Evolutionary conservation across 2,329 filamentous ascomycete species (phyloP).

Genomic region (Cadophora luteo-olivacea): DNA sequence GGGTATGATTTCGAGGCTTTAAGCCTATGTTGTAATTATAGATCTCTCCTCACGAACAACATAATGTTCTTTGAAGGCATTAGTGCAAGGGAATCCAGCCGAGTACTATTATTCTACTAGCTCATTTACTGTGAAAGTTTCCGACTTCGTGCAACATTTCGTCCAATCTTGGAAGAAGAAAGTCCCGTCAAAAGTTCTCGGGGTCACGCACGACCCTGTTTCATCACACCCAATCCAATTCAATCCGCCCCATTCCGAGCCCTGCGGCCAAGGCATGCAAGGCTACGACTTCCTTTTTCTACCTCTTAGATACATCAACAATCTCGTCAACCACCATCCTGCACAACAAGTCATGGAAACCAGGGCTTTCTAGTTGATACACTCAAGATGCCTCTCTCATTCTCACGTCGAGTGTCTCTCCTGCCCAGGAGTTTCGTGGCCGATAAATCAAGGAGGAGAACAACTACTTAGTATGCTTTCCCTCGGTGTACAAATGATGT

Average conservation of each 20-base stretch:
- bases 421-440: constrained; percentile 32
- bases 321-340: background rate
- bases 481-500: background rate
- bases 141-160: no score
- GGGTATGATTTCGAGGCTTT: constrained; percentile 29
- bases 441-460: constrained; percentile 26
- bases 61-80: constrained; percentile 26
- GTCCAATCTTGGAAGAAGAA: background rate
- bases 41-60: constrained; percentile 42
- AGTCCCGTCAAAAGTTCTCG: background rate
- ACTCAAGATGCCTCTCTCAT: constrained; percentile 35
- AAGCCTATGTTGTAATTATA: constrained; percentile 45
- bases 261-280: constrained; percentile 20
- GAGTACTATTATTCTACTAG: background rate
- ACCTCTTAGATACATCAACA: constrained; percentile 2
- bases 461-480: constrained; percentile 30
- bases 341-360: constrained; percentile 2
- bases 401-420: constrained; percentile 34
- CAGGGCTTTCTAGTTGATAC: background rate
- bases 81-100: background rate
- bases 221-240: constrained; percentile 17
- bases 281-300: constrained; percentile 22
- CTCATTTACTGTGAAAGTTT: no score
- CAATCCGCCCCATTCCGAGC: constrained; percentile 3
- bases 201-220: constrained; percentile 16